phyloP scores from a whole-genome alignment of 805 yeast genomes.

The Candida nemodendra region DNA sequence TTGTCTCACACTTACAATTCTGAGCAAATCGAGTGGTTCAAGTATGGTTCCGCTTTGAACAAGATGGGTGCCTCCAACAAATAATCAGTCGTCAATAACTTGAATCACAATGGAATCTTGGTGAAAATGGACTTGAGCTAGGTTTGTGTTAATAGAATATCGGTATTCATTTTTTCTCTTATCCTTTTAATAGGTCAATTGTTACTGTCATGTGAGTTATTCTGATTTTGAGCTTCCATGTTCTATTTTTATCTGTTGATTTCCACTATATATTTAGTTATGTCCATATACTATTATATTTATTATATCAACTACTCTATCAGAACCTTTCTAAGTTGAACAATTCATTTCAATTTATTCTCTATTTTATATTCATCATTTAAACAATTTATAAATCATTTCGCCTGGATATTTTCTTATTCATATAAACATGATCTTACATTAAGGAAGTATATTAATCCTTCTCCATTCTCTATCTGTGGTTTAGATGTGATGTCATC shows the following conservation, averaged over 20 bases:
- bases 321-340: too few species aligned
- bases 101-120: background rate
- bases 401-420: background rate
- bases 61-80: slow-evolving; percentile 51
- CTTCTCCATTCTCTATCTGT: slow-evolving; percentile 12
- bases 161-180: slow-evolving; percentile 5
- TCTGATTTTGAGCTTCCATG: background rate
- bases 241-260: slow-evolving; percentile 4
- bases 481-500: slow-evolving; percentile 18
- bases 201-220: slow-evolving; percentile 1
- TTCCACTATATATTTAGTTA: background rate
- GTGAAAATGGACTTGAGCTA: background rate
- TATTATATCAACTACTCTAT: slow-evolving; percentile 4
- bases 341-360: too few species aligned
- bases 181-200: slow-evolving; percentile 1
- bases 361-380: background rate
- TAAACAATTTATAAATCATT: too few species aligned
- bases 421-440: slow-evolving; percentile 16
- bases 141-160: slow-evolving; percentile 15
- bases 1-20: slow-evolving; percentile 94
- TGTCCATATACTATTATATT: slow-evolving; percentile 2
- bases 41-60: slow-evolving; percentile 98
- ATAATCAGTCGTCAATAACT: slow-evolving; percentile 9
- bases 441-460: slow-evolving; percentile 15
- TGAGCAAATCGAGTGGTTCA: slow-evolving; percentile 99